Percentiles rank a stretch among this genome's conserved stretches.
Evolutionary conservation across 2,329 filamentous ascomycete species (phyloP).

Genomic region (Ceratocystis ficicola): DNA sequence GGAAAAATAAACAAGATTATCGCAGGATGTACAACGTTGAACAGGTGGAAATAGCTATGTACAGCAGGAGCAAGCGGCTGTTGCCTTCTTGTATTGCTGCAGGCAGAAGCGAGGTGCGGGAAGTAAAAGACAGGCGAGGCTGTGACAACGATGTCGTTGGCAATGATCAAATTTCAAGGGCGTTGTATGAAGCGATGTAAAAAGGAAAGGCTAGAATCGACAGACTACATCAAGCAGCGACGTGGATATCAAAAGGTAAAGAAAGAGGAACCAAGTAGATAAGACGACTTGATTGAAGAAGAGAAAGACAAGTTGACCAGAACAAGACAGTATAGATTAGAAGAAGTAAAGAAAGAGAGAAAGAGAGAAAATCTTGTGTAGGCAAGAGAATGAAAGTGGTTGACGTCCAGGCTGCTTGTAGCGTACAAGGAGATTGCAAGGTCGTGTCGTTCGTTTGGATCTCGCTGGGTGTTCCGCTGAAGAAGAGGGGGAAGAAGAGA

Average conservation of each 20-base stretch:
- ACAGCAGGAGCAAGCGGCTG: background rate
- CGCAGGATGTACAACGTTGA: background rate
- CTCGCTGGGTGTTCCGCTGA: background rate
- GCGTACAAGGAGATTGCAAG: background rate
- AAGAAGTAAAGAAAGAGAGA: background rate
- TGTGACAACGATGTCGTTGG: background rate
- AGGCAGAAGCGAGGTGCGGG: background rate
- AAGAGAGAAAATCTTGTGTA: background rate
- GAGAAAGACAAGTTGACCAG: background rate
- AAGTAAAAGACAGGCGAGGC: background rate
- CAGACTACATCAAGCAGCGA: constrained; percentile 10
- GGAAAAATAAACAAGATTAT: background rate
- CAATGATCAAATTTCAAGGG: background rate
- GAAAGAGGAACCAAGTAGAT: background rate
- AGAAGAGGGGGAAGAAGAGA: background rate
- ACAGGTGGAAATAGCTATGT: background rate
- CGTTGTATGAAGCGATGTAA: background rate
- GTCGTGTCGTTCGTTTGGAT: constrained; percentile 4
- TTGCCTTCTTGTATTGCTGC: background rate
- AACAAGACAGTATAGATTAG: background rate
- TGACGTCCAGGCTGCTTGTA: background rate
- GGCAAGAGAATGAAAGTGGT: background rate
- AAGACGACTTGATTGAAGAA: background rate
- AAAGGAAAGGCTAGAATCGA: background rate
- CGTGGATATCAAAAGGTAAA: background rate